phyloP scores from a whole-genome alignment of 306 rosid species.

The barrel medic (Medicago truncatula) region MtrunA17r5.0-ANR NC_053042.1:48064501-48065000 shows the following conservation, averaged over 20 bases:
- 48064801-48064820: slow-evolving; percentile 93
- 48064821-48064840: slow-evolving; percentile 70
- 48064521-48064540: slow-evolving; percentile 49
- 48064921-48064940: slow-evolving; percentile 66
- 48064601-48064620: slow-evolving; percentile 31
- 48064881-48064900: slow-evolving; percentile 38
- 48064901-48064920: slow-evolving; percentile 39
- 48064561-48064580: slow-evolving; percentile 36
- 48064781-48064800: slow-evolving; percentile 95
- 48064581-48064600: slow-evolving; percentile 24
- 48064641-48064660: slow-evolving; percentile 28
- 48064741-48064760: slow-evolving; percentile 47
- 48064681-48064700: slow-evolving; percentile 12
- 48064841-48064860: slow-evolving; percentile 13
- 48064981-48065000: slow-evolving; percentile 84
- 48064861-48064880: slow-evolving; percentile 42
- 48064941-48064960: slow-evolving; percentile 89
- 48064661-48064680: slow-evolving; percentile 31
- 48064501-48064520: slow-evolving; percentile 99
- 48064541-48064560: slow-evolving; percentile 20
- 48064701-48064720: too few species aligned
- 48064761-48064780: slow-evolving; percentile 90
- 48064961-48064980: slow-evolving; percentile 97
- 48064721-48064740: neutral
- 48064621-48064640: slow-evolving; percentile 1